Evolutionary conservation across 192 early-diverging fungal genomes (phyloP).

Genomic region (Coemansia umbellata): DNA sequence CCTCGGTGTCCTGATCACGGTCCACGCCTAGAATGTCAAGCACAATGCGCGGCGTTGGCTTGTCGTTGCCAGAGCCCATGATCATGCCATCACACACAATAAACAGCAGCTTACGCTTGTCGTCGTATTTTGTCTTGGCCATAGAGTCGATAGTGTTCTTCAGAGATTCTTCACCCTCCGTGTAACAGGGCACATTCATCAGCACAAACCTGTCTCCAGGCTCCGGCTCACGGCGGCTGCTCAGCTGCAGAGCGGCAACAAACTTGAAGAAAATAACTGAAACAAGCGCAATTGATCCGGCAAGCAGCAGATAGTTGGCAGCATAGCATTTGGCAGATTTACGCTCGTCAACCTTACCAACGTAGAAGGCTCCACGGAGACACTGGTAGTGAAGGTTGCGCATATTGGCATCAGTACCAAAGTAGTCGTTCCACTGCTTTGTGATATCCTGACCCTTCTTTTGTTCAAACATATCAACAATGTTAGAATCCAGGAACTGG

Average conservation of each 20-base stretch:
- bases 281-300: constrained; percentile 74
- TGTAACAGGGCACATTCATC: constrained; percentile 93
- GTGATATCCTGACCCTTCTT: constrained; percentile 62
- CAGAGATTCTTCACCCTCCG: constrained; percentile 90
- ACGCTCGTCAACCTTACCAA: constrained; percentile 79
- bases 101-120: constrained; percentile 94
- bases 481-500: constrained; percentile 57
- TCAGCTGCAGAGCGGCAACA: constrained; percentile 83
- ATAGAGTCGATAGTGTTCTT: constrained; percentile 89
- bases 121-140: constrained; percentile 85
- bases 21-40: constrained; percentile 94
- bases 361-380: constrained; percentile 75
- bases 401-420: constrained; percentile 37
- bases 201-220: constrained; percentile 91
- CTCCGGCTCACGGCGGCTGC: constrained; percentile 69
- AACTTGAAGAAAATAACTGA: constrained; percentile 89
- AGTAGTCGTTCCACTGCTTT: constrained; percentile 51
- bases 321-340: constrained; percentile 68
- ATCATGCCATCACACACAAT: constrained; percentile 95
- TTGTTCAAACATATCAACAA: constrained; percentile 63
- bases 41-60: constrained; percentile 94
- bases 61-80: constrained; percentile 91
- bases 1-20: constrained; percentile 74
- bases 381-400: constrained; percentile 61
- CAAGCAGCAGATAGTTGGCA: constrained; percentile 76